A percentile compares a stretch with the other conserved stretches of the same genome.
These are phyloP conservation scores for Saprolegnia diclina DNA, from an alignment of 352 stramenopile genomes.

Conservation along the genomic window DNA sequence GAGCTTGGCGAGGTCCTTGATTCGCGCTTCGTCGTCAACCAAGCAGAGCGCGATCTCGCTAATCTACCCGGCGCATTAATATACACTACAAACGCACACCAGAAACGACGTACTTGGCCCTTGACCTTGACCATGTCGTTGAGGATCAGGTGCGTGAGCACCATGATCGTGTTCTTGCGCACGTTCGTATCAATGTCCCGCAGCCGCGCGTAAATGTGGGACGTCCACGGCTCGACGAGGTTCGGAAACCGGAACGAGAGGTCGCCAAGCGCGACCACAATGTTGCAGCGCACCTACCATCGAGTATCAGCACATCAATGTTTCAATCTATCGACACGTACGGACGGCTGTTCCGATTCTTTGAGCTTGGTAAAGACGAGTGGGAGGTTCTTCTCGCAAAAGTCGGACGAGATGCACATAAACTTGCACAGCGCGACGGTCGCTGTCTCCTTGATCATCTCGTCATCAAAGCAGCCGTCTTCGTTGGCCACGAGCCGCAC, in stretches of 20 bases:
- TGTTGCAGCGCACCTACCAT: slow-evolving; percentile 84
- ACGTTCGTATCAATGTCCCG: slow-evolving; percentile 88
- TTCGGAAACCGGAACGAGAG: slow-evolving; percentile 98
- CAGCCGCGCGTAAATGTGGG: slow-evolving; percentile 91
- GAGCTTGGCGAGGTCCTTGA: slow-evolving; percentile 90
- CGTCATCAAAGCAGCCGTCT: slow-evolving; percentile 50
- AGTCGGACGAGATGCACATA: slow-evolving; percentile 94
- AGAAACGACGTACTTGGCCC: slow-evolving; percentile 71
- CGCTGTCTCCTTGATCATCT: slow-evolving; percentile 86
- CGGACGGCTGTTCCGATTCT: slow-evolving; percentile 49
- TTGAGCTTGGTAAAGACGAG: slow-evolving; percentile 93
- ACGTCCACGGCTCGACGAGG: slow-evolving; percentile 97
- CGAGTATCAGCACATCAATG: neutral
- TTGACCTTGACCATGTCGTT: slow-evolving; percentile 99
- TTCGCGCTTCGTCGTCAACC: slow-evolving; percentile 88
- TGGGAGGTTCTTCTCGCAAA: slow-evolving; percentile 94
- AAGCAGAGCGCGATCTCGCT: slow-evolving; percentile 94
- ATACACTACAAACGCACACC: neutral
- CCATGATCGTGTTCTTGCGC: slow-evolving; percentile 95
- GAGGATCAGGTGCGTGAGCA: slow-evolving; percentile 97
- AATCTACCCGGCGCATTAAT: slow-evolving; percentile 31
- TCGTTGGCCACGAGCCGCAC: slow-evolving; percentile 73
- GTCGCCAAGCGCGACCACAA: slow-evolving; percentile 96
- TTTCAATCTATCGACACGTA: neutral
- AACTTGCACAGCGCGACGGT: slow-evolving; percentile 97